A percentile compares a stretch with the other conserved stretches of the same genome.
These are phyloP conservation scores for Centella asiatica DNA, from an alignment of 129 eudicot species.

Conservation along the genomic window DNA sequence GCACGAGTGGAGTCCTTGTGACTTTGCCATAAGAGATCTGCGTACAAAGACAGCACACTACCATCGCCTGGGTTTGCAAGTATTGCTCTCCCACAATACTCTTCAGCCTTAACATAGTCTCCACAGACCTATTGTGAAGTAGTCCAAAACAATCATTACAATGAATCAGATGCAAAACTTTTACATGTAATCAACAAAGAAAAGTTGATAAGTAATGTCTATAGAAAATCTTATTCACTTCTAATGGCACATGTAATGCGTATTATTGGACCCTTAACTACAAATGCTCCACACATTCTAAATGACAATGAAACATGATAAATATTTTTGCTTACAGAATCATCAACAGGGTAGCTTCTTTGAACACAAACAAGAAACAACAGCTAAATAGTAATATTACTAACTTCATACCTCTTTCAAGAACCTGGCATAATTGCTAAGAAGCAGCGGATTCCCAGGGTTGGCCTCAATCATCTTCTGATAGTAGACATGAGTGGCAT, in stretches of 20 bases:
- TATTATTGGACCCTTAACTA: too few relatives aligned
- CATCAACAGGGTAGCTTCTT: too few relatives aligned
- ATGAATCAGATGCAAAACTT: too few relatives aligned
- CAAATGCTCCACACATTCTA: too few relatives aligned
- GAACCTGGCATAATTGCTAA: constrained; percentile 53
- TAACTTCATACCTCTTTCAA: constrained; percentile 49
- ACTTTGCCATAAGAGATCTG: constrained; percentile 54
- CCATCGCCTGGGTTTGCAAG: constrained; percentile 48
- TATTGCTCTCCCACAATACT: constrained; percentile 65
- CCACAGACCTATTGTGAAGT: constrained; percentile 27
- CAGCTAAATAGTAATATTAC: too few relatives aligned
- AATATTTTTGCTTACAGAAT: too few relatives aligned
- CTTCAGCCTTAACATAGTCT: constrained; percentile 52
- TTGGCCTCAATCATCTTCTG: constrained; percentile 52
- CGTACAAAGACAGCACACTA: constrained; percentile 47
- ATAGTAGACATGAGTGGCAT: constrained; percentile 33
- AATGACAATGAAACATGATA: too few relatives aligned
- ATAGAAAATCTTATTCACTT: neutral
- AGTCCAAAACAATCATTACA: neutral
- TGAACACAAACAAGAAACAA: too few relatives aligned
- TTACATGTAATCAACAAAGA: neutral
- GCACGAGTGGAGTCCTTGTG: constrained; percentile 47
- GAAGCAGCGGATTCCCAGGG: constrained; percentile 51
- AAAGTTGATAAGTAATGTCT: neutral
- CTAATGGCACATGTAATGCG: too few relatives aligned